Percentiles rank a stretch among this genome's conserved stretches.
Evolutionary conservation across 371 early-diverging fungal genomes (phyloP).

Genomic region (Mortierella sp.): DNA sequence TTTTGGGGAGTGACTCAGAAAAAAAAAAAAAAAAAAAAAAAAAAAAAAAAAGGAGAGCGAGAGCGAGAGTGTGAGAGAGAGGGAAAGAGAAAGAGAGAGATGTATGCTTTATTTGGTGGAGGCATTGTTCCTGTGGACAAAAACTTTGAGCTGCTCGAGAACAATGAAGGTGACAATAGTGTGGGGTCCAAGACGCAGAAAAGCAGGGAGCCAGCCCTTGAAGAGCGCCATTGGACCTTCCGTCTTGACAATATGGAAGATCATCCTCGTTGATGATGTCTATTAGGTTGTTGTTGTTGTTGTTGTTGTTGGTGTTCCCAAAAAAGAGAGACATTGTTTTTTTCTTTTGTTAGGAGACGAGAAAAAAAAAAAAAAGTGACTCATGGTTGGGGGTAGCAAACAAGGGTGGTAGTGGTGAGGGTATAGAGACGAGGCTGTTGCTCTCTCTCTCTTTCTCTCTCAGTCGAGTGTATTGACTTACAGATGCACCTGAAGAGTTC

Average conservation of each 20-base stretch:
- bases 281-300: no score
- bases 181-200: slow-evolving; percentile 85
- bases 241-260: slow-evolving; percentile 44
- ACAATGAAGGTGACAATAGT: slow-evolving; percentile 89
- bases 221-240: slow-evolving; percentile 87
- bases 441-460: no score
- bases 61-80: no score
- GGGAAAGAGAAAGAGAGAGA: no score
- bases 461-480: slow-evolving; percentile 25
- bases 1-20: no score
- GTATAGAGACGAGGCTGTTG: no score
- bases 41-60: no score
- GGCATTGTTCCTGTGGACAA: slow-evolving; percentile 31
- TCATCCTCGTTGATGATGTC: slow-evolving; percentile 43
- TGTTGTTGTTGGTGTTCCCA: no score
- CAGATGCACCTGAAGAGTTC: slow-evolving; percentile 63
- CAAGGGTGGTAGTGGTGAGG: no score
- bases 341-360: not conserved
- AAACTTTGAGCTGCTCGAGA: slow-evolving; percentile 70
- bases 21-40: no score
- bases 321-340: slow-evolving; percentile 4
- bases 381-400: not conserved
- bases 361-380: not conserved
- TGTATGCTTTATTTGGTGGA: no score
- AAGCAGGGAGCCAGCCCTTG: slow-evolving; percentile 91